Conservation (phyloP, 805 yeast genomes). For the Metschnikowia arizonensis region DNA sequence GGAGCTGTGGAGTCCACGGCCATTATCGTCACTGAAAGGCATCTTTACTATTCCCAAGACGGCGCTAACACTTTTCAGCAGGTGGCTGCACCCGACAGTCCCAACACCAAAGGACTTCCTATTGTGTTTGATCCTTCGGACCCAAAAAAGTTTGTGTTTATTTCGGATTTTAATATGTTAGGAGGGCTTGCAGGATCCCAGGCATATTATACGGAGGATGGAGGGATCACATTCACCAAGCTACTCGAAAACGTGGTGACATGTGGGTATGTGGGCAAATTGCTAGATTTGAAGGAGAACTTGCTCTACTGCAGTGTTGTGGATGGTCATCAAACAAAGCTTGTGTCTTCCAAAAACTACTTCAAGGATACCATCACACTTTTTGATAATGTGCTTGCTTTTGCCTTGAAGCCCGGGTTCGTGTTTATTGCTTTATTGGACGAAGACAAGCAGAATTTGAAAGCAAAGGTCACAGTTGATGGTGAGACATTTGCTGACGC, state of each 20-base stretch:
- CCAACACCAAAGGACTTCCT: constrained; percentile 30
- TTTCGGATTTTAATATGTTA: constrained; percentile 54
- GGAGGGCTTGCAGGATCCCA: not conserved
- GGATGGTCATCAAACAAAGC: constrained; percentile 28
- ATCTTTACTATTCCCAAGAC: constrained; percentile 58
- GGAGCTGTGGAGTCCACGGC: constrained; percentile 60
- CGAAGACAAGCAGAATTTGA: constrained; percentile 40
- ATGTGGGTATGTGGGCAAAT: constrained; percentile 67
- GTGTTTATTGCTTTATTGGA: constrained; percentile 65
- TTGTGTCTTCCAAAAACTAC: constrained; percentile 50
- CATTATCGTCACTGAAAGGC: constrained; percentile 48
- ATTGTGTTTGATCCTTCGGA: constrained; percentile 61
- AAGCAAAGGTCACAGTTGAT: constrained; percentile 73
- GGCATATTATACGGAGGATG: constrained; percentile 62
- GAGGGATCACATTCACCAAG: constrained; percentile 58
- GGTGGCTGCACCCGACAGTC: constrained; percentile 42
- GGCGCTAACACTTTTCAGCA: constrained; percentile 58
- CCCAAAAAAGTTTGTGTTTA: constrained; percentile 60
- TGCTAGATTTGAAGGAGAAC: constrained; percentile 42
- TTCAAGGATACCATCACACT: constrained; percentile 40
- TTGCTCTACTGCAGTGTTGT: constrained; percentile 62
- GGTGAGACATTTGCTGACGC: constrained; percentile 77
- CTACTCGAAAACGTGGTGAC: constrained; percentile 49
- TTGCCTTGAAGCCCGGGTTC: constrained; percentile 66
- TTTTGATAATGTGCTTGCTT: constrained; percentile 64